Evolutionary conservation across 2,329 filamentous ascomycete genomes (phyloP).

Genomic region (Rhexocercosporidium sp.): DNA sequence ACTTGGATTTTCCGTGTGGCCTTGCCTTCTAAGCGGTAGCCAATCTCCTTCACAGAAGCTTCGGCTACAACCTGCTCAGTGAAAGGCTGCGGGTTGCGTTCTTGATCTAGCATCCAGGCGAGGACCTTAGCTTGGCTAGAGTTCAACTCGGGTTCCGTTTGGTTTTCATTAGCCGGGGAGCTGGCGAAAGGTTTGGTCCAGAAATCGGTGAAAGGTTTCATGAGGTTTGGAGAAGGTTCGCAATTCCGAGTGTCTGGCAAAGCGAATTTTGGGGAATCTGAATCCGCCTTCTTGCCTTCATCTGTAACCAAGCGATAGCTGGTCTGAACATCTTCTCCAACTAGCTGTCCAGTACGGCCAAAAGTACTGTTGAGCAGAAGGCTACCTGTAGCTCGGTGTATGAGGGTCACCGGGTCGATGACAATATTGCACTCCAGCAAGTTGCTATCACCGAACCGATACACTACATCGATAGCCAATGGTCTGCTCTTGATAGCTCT

Average conservation of each 20-base stretch:
- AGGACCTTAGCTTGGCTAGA: conserved; percentile 62
- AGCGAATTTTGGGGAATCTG: neutral
- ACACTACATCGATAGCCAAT: conserved; percentile 47
- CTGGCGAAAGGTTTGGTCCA: too few species aligned
- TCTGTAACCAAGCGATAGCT: conserved; percentile 56
- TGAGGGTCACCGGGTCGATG: conserved; percentile 48
- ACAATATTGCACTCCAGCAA: conserved; percentile 47
- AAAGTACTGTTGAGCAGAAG: conserved; percentile 12
- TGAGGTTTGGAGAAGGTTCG: neutral
- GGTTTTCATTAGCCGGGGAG: too few species aligned
- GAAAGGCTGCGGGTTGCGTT: conserved; percentile 55
- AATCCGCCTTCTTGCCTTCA: conserved; percentile 37
- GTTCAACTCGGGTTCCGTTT: too few species aligned
- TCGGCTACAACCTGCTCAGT: conserved; percentile 62
- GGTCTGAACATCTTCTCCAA: conserved; percentile 32
- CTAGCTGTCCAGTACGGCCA: conserved; percentile 5
- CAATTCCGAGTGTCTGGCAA: conserved; percentile 11
- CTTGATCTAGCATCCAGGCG: conserved; percentile 64
- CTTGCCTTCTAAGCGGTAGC: conserved; percentile 63
- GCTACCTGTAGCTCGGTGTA: conserved; percentile 47
- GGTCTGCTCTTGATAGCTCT: conserved; percentile 54
- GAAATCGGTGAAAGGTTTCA: too few species aligned
- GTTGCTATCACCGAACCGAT: conserved; percentile 40
- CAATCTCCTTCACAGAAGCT: conserved; percentile 52
- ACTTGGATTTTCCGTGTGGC: conserved; percentile 49